Evolutionary conservation across 805 yeast species (phyloP).

Genomic region (Kluyveromyces lactis): DNA sequence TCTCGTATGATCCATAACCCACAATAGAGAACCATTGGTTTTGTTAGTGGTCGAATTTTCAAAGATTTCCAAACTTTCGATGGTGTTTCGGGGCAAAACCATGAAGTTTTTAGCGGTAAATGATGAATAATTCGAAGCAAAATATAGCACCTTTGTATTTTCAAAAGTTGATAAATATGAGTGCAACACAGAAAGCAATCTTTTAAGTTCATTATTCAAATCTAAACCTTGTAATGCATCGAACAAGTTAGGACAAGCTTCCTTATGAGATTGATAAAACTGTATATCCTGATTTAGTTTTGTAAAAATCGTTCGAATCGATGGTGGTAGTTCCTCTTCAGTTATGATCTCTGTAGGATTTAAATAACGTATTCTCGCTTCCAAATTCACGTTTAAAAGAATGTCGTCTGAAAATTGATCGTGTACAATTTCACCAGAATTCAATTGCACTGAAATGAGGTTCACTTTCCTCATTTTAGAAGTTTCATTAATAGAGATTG

Average conservation of each 20-base stretch:
- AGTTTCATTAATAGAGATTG: slow-evolving; percentile 14
- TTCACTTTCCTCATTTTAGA: slow-evolving; percentile 13
- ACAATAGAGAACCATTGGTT: slow-evolving; percentile 61
- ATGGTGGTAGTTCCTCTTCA: slow-evolving; percentile 6
- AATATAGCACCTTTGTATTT: slow-evolving; percentile 46
- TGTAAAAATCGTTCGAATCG: slow-evolving; percentile 31
- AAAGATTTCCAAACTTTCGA: slow-evolving; percentile 70
- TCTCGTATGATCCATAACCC: slow-evolving; percentile 74
- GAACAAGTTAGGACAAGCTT: slow-evolving; percentile 6
- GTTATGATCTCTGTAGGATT: slow-evolving; percentile 67
- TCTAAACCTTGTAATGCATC: slow-evolving; percentile 21
- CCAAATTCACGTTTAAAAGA: slow-evolving; percentile 47
- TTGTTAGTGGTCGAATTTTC: slow-evolving; percentile 49
- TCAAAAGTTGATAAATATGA: slow-evolving; percentile 55
- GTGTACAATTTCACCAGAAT: slow-evolving; percentile 68
- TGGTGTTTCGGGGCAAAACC: slow-evolving; percentile 55
- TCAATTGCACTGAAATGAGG: slow-evolving; percentile 49
- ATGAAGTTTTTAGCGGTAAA: slow-evolving; percentile 38
- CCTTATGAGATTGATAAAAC: slow-evolving; percentile 9
- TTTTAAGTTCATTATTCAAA: slow-evolving; percentile 17
- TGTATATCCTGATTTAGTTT: slow-evolving; percentile 27
- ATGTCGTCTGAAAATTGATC: slow-evolving; percentile 61
- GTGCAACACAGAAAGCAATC: slow-evolving; percentile 36
- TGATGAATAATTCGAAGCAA: slow-evolving; percentile 41
- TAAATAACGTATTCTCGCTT: slow-evolving; percentile 64